Percentiles rank a stretch among this genome's conserved stretches.
Evolutionary conservation across 495 filamentous ascomycete genomes (phyloP).

Genomic region (Podospora anserina): DNA sequence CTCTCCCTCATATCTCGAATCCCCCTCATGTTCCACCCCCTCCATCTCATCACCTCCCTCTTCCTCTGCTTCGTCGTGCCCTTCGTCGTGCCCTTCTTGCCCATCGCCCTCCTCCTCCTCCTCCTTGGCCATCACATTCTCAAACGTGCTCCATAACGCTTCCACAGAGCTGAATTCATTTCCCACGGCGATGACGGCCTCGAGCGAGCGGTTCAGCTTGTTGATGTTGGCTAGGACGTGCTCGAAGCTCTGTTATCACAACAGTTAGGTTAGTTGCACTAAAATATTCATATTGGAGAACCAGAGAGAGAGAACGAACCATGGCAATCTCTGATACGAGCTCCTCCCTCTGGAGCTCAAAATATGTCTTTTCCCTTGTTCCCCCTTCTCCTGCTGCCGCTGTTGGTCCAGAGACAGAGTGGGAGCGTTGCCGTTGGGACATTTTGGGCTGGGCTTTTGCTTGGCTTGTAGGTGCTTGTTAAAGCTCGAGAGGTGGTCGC

Average conservation of each 20-base stretch:
- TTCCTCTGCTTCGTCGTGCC: conserved; percentile 26
- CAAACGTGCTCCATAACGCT: conserved; percentile 94
- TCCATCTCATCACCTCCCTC: conserved; percentile 20
- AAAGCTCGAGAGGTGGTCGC: too few species aligned
- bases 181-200: conserved; percentile 89
- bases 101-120: conserved; percentile 44
- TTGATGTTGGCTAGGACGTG: conserved; percentile 95
- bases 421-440: background rate
- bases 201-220: conserved; percentile 84
- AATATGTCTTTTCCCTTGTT: conserved; percentile 46
- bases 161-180: conserved; percentile 98
- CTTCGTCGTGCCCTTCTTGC: conserved; percentile 37
- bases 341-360: conserved; percentile 77
- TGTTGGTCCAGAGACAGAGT: background rate
- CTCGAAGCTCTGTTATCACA: conserved; percentile 69
- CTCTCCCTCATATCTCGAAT: conserved; percentile 14
- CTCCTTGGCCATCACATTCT: conserved; percentile 88
- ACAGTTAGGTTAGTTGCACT: background rate
- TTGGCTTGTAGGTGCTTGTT: too few species aligned
- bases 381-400: background rate
- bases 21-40: conserved; percentile 6
- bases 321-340: conserved; percentile 75
- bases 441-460: background rate
- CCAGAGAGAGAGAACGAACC: conserved; percentile 41
- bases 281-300: background rate